Base-by-base conservation (phyloP, 2,329 filamentous ascomycete species). In the Talaromyces sp. region DNA sequence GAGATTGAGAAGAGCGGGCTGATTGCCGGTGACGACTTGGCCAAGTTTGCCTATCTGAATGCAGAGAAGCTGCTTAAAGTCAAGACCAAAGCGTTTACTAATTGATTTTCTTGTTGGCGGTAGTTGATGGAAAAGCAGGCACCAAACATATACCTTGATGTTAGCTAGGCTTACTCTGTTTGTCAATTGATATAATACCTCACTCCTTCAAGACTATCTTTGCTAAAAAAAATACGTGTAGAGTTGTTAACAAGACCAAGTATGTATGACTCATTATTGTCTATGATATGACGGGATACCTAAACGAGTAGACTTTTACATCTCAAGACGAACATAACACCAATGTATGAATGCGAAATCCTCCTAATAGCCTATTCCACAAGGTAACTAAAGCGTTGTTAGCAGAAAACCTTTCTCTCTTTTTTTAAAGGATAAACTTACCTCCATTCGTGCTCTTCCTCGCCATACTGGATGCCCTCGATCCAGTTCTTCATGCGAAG, bases 401-500 rank as follows among this genome's bases (percentile, higher is more conserved):
- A 58, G 56, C 32, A 52, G 49, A 49, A 56, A n/a, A 8, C 29
- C 14, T 35, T 11, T 4, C 11, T 13, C n/a, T 10, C 13, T 56
- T 26, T 14, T 41, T 55, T 10, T n/a, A n/a, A n/a, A n/a, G n/a
- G n/a, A n/a, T n/a, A n/a, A n/a, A n/a, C 79, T 75, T 87, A 88
- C 82, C 93, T 97, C 95, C 95, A 99, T 66, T 88, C 84, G 75
- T 97, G 91, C 73, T 91, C 85, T 77, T 93, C 89, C 65, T 97
- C 93, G 64, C 95, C 95, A 73, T 98, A 97, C 80, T 98, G 93
- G 67, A 96, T 93, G 29, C 81, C 88, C 80, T 96, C 93, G 64
- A 99, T 97, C 95, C 95, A 99, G 69, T 89, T 85, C 86, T 96
- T 96, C 88, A 99, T 93, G 76, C 85, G 85, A 69, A 86, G 79